Evolutionary conservation across 2,329 filamentous ascomycete genomes (phyloP).

Genomic region (Didymella pinodella): DNA sequence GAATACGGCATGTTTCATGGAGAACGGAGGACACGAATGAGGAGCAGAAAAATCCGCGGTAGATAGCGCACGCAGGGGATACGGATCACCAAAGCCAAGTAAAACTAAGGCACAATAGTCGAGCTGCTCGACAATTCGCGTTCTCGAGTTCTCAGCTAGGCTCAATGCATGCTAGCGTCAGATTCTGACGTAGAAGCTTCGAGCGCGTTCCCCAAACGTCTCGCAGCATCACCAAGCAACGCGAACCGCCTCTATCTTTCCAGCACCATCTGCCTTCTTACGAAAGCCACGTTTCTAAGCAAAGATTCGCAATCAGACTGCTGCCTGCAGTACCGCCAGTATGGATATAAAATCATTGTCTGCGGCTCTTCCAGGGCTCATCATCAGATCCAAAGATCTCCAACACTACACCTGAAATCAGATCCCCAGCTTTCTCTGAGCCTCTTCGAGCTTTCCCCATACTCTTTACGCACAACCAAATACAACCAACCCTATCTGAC

Average conservation of each 20-base stretch:
- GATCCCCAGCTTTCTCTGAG: conserved; percentile 30
- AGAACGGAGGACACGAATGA: too few relatives aligned
- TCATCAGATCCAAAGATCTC: conserved; percentile 38
- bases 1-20: too few relatives aligned
- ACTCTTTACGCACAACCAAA: conserved; percentile 12
- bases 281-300: conserved; percentile 41
- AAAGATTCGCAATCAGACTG: conserved; percentile 33
- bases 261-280: conserved; percentile 38
- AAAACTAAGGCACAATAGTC: too few relatives aligned
- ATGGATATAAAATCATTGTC: conserved; percentile 46
- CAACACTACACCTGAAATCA: conserved; percentile 31
- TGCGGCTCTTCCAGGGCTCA: conserved; percentile 25
- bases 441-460: conserved; percentile 22
- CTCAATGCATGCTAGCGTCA: neutral
- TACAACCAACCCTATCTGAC: conserved; percentile 7
- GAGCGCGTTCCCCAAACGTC: conserved; percentile 32
- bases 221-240: conserved; percentile 38
- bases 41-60: too few relatives aligned
- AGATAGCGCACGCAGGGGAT: too few relatives aligned
- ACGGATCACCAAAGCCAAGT: too few relatives aligned
- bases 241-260: conserved; percentile 35
- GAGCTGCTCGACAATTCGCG: too few relatives aligned
- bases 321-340: conserved; percentile 33
- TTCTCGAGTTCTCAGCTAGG: neutral
- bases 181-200: conserved; percentile 27